Base-by-base conservation (phyloP, 2,329 filamentous ascomycete genomes). In the Hymenoscyphus fructigenus region DNA sequence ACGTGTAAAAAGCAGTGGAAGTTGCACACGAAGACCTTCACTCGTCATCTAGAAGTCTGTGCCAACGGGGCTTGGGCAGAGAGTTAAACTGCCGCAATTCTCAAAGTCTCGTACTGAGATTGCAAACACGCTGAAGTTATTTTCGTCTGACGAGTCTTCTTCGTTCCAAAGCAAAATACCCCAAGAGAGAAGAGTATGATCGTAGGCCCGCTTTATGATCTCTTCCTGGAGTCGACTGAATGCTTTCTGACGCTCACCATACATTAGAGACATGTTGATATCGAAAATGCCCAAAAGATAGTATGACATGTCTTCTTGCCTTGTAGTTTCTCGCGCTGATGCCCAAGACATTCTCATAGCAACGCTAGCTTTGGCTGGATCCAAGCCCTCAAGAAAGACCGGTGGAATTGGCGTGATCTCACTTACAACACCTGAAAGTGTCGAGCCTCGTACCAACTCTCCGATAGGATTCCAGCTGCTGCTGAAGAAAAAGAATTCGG, bases 151-250 rank as follows among this genome's bases (percentile, higher is more conserved):
- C 7, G 34, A 36, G 34, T 36, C 7, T 3, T 12, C 10, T 9
- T 36, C 34, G 34, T 36, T 7, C 34, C 34, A 36, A 36, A 7
- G 34, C 7, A 36, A 36, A 36, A 36, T 9, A 36, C 34, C 53
- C 74, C 73, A 75, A 12, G 70, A 72, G 14, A 79, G 75, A 1
- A 79, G 68, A 1, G 71, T 76, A 47, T 79, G 73, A 64, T 79
- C 77, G 14, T 74, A 69, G 0, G 76, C 70, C 14, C 60, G 66
- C 62, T 74, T 74, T 32, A 78, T 62, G 15, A 78, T 75, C 32
- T 78, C 75, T 57, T 75, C 66, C 58, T 78, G 76, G 1, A 79
- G 66, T 20, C 77, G 70, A 2, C 71, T 59, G 59, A 78, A 79
- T 10, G 77, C 76, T 34, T 67, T 73, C 28, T 50, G 59, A 5